Evolutionary conservation across 441 rosid genomes (phyloP).

Genomic region (Syzygium malaccense): DNA sequence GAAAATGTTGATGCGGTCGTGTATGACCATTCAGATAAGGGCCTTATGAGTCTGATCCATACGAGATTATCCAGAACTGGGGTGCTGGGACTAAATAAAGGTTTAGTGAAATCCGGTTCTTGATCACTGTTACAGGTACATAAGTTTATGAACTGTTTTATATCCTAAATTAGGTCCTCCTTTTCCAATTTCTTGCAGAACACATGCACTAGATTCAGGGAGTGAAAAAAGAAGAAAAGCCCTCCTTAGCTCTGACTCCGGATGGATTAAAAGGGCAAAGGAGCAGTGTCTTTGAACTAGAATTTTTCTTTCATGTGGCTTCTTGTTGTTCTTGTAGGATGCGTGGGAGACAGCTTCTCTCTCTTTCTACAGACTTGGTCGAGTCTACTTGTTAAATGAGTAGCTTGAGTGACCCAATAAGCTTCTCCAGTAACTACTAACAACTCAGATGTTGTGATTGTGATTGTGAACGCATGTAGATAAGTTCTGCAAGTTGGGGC

Average conservation of each 20-base stretch:
- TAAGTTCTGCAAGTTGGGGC: not conserved
- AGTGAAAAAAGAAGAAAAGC: not conserved
- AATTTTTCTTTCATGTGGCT: not conserved
- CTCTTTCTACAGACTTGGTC: not conserved
- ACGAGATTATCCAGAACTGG: not conserved
- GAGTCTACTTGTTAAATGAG: not conserved
- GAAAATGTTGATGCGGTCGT: not conserved
- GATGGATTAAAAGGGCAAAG: not conserved
- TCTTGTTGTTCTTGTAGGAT: not conserved
- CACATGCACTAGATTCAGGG: not conserved
- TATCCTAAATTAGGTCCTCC: not conserved
- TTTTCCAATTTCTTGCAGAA: not conserved
- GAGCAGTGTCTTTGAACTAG: not conserved
- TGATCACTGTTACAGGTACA: not conserved
- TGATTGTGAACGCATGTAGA: not conserved
- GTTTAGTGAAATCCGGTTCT: not conserved
- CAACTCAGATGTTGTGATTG: not conserved
- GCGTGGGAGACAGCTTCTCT: not conserved
- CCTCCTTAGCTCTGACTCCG: not conserved
- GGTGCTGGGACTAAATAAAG: not conserved
- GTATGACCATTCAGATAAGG: not conserved
- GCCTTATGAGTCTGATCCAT: not conserved
- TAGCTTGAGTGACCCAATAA: not conserved
- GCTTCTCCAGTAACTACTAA: not conserved
- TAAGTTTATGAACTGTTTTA: too few species aligned